Evolutionary conservation across 139 green algal genomes (phyloP), one percentile per base, ranked within the genome.

Genomic region (Deuterostichococcus epilithicus): DNA sequence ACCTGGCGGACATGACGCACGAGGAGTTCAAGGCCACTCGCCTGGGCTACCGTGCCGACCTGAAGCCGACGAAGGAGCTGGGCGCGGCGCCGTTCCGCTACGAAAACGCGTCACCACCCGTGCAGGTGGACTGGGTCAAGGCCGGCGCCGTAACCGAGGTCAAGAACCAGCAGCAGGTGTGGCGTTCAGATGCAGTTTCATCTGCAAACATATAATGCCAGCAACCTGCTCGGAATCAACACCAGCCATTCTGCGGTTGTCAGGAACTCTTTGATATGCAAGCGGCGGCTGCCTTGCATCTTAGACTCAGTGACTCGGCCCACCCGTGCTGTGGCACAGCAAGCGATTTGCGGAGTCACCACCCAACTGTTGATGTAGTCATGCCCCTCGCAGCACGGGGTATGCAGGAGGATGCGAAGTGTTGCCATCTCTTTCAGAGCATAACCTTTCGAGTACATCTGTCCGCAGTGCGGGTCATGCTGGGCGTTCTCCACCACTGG

Each of bases 401-500:
- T 66, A 26, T 66, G 25, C 1, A 32, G 25, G 1, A n/a, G n/a
- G n/a, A n/a, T n/a, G n/a, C n/a, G n/a, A n/a, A n/a, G n/a, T n/a
- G n/a, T 60, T 60, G 45, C 18, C 13, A 60, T 13, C 45, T 60
- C 18, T 13, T 60, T 26, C 45, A 60, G 45, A 60, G 45, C 45
- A 60, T 60, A 18, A 60, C 45, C 45, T 60, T 26, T 26, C 15
- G 25, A 33, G 1, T 1, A 2, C 26, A 36, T 37, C 25, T 6
- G 65, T 70, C 1, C 35, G 70, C 85, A 92, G 85, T 99, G 95
- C 82, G 95, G 95, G 10, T 92, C 82, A 1, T 99, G 95, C 91
- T 99, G 95, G 95, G 93, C 95, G 2, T 99, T 99, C 80, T 94
- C 90, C 20, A 93, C 95, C 18, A 97, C 90, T 4, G 95, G 95